Percentiles rank a stretch among this genome's conserved stretches.
Conservation (phyloP, 257 asterid genomes). For the Solanum phureja region DNA sequence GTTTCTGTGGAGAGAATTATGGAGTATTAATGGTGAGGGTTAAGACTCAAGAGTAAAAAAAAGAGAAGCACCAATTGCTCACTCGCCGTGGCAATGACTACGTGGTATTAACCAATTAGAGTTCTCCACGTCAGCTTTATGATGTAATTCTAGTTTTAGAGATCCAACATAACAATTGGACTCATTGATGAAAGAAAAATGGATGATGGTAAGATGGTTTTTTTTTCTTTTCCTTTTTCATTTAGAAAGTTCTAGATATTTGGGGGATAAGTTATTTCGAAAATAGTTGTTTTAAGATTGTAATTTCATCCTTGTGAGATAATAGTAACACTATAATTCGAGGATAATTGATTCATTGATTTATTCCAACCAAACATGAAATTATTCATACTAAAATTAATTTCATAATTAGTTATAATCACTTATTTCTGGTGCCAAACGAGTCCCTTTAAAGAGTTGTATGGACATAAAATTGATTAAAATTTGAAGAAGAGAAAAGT, state of each 20-base stretch:
- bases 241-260: background rate
- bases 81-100: background rate
- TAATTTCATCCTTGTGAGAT: background rate
- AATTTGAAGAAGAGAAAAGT: background rate
- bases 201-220: too few relatives aligned
- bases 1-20: background rate
- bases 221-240: background rate
- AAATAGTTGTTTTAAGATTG: too few relatives aligned
- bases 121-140: constrained; percentile 15
- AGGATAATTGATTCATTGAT: background rate
- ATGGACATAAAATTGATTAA: background rate
- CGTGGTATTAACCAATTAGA: constrained; percentile 31
- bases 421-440: too few relatives aligned
- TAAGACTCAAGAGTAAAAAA: background rate
- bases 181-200: background rate
- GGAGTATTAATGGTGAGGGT: background rate
- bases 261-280: too few relatives aligned
- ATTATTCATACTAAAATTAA: too few relatives aligned
- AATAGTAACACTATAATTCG: too few relatives aligned
- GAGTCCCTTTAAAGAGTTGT: background rate
- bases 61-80: background rate
- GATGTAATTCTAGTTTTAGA: background rate
- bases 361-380: background rate
- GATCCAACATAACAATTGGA: background rate
- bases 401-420: too few relatives aligned